phyloP scores from a whole-genome alignment of 2,329 filamentous ascomycete genomes.

The Cladobotryum mycophilum region DNA sequence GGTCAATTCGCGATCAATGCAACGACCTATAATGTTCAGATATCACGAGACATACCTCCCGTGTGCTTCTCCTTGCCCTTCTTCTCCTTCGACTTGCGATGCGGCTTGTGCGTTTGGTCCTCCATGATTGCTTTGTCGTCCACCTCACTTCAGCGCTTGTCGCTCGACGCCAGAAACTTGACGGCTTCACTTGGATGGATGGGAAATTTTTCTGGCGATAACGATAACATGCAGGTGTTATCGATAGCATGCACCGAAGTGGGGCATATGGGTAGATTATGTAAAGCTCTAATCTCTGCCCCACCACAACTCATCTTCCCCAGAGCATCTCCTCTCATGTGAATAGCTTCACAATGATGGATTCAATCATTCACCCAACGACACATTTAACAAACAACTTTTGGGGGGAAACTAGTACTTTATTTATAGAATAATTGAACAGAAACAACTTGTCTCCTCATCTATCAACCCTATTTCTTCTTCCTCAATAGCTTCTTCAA shows the following conservation, averaged over 20 bases:
- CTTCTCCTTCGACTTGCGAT: constrained; percentile 84
- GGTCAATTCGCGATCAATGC: constrained; percentile 15
- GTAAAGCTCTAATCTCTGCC: neutral
- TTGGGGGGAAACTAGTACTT: no score
- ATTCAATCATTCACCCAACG: no score
- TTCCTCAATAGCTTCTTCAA: constrained; percentile 4
- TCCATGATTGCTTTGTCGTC: constrained; percentile 50
- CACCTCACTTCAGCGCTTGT: constrained; percentile 2
- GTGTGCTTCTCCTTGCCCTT: constrained; percentile 54
- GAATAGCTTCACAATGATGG: no score
- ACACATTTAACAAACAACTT: no score
- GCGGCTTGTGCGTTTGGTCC: constrained; percentile 76
- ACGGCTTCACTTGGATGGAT: neutral
- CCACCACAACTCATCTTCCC: neutral
- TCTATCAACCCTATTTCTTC: no score
- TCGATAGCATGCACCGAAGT: constrained; percentile 4
- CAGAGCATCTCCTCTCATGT: no score
- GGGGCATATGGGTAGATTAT: no score
- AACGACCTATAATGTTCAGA: neutral
- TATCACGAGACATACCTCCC: constrained; percentile 41
- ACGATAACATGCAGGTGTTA: constrained; percentile 7
- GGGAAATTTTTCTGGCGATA: constrained; percentile 13
- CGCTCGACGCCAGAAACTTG: constrained; percentile 15
- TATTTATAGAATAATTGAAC: no score
- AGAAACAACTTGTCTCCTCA: no score